Percentiles rank a stretch among this genome's conserved stretches.
These are phyloP conservation scores for Trametes cubensis DNA, from an alignment of 768 basidiomycete genomes.

Conservation along the genomic window DNA sequence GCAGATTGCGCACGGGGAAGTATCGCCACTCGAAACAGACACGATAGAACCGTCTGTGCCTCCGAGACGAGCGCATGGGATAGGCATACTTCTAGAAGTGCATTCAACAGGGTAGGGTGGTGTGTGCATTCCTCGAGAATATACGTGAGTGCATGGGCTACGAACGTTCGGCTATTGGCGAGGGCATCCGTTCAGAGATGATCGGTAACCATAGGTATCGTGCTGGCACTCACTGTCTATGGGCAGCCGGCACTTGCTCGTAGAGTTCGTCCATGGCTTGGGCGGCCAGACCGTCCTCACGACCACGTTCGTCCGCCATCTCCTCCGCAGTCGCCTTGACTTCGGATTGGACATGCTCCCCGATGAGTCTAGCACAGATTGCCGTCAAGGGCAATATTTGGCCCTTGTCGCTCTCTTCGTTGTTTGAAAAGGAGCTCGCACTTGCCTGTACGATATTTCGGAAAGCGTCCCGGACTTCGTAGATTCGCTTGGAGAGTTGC, in stretches of 20 bases:
- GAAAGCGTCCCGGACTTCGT: slow-evolving; percentile 60
- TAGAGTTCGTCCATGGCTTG: slow-evolving; percentile 46
- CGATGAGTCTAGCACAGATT: slow-evolving; percentile 51
- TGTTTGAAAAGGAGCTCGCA: slow-evolving; percentile 15
- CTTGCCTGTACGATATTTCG: slow-evolving; percentile 50
- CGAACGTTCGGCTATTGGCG: slow-evolving; percentile 45
- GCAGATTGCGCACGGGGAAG: slow-evolving; percentile 29
- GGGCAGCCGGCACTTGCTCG: slow-evolving; percentile 53
- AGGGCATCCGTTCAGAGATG: not conserved
- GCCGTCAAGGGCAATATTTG: slow-evolving; percentile 44
- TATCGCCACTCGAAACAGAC: slow-evolving; percentile 45
- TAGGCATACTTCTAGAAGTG: slow-evolving; percentile 55
- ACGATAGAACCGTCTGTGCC: slow-evolving; percentile 45
- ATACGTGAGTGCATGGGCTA: slow-evolving; percentile 55
- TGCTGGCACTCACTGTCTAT: slow-evolving; percentile 47
- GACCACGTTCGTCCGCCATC: slow-evolving; percentile 30
- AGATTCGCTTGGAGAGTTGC: slow-evolving; percentile 50
- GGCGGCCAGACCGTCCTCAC: slow-evolving; percentile 30
- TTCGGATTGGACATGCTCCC: slow-evolving; percentile 46
- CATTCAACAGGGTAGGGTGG: slow-evolving; percentile 50
- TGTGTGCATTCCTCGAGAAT: slow-evolving; percentile 48
- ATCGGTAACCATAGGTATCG: not conserved
- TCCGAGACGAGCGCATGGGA: slow-evolving; percentile 46
- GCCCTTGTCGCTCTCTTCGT: not conserved
- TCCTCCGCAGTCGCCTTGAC: slow-evolving; percentile 29